phyloP scores from a whole-genome alignment of 257 asterid genomes.

The Eustoma russellianum region DNA sequence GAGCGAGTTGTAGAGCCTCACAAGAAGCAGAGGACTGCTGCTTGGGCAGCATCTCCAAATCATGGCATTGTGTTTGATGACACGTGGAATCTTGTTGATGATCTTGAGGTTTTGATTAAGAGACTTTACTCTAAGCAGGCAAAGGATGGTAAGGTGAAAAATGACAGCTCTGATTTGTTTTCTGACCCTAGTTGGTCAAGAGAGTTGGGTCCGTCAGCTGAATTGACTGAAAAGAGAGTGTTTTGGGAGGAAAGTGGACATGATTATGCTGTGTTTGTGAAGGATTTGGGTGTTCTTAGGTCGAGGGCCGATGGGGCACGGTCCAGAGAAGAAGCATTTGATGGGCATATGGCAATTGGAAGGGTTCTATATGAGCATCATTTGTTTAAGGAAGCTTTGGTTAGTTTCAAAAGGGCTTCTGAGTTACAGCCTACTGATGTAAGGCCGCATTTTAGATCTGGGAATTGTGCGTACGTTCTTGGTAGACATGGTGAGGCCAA shows the following conservation, averaged over 20 bases:
- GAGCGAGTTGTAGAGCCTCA: conserved; percentile 83
- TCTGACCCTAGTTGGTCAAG: conserved; percentile 97
- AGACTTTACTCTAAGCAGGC: conserved; percentile 51
- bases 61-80: conserved; percentile 94
- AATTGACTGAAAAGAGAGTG: conserved; percentile 59
- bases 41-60: conserved; percentile 96
- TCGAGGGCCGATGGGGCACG: conserved; percentile 84
- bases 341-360: conserved; percentile 96
- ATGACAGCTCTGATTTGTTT: conserved; percentile 64
- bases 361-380: conserved; percentile 72
- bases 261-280: conserved; percentile 65
- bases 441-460: conserved; percentile 90
- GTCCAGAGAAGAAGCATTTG: conserved; percentile 91
- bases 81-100: conserved; percentile 91
- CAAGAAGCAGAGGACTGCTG: conserved; percentile 84
- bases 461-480: conserved; percentile 79
- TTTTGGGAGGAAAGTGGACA: conserved; percentile 74
- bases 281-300: conserved; percentile 82
- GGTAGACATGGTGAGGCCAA: conserved; percentile 65
- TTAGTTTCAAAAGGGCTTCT: conserved; percentile 90
- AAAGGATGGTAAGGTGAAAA: conserved; percentile 76
- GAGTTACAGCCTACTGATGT: conserved; percentile 90
- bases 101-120: conserved; percentile 65
- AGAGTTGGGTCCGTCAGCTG: conserved; percentile 75
- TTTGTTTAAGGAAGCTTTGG: conserved; percentile 77